Base-by-base conservation (phyloP, 805 yeast species). In the Starmerella etchellsii region DNA sequence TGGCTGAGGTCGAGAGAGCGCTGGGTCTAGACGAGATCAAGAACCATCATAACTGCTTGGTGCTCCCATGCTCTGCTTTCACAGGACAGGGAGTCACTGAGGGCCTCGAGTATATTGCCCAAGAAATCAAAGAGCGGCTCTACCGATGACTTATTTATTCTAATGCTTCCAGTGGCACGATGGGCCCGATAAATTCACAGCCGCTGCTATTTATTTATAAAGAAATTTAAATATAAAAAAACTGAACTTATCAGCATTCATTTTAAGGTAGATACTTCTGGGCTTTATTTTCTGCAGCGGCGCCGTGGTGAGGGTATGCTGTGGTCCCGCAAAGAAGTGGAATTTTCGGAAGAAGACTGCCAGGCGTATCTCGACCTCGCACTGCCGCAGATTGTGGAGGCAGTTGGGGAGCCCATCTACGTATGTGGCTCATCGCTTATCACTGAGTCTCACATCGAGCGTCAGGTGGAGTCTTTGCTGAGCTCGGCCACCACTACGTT, bases 51-150 rank as follows among this genome's bases (percentile, higher is more conserved):
- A 36, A 30, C 22, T 64, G 64, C 59, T 54, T 54, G 1, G 60
- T 72, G 4, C 15, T 68, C 27, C 66, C 67, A 9, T 69, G 71
- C 48, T 68, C 74, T 41, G 78, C 76, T 0, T 60, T 58, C 47
- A 63, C 73, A 1, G 69, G 72, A 3, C 56, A 57, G 34, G 64
- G 65, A 37, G 41, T 73, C 5, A 45, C 53, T 1, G 50, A 52
- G 11, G 72, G 68, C 0, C 46, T 73, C 18, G 63, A 66, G 14
- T 71, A 70, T 68, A 55, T 69, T 3, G 59, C 61, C 1, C 42
- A 55, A 2, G 73, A 69, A 41, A 65, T 69, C 36, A 54, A 55
- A 35, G 45, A 55, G 15, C 50, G 71, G 25, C 55, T 71, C 30
- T 68, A 42, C 29, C 19, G n/a, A n/a, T n/a, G n/a, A n/a, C n/a